Evolutionary conservation across 352 stramenopile genomes (phyloP), one percentile per base, ranked within the genome.

Genomic region (Thalassiosira delicatula): DNA sequence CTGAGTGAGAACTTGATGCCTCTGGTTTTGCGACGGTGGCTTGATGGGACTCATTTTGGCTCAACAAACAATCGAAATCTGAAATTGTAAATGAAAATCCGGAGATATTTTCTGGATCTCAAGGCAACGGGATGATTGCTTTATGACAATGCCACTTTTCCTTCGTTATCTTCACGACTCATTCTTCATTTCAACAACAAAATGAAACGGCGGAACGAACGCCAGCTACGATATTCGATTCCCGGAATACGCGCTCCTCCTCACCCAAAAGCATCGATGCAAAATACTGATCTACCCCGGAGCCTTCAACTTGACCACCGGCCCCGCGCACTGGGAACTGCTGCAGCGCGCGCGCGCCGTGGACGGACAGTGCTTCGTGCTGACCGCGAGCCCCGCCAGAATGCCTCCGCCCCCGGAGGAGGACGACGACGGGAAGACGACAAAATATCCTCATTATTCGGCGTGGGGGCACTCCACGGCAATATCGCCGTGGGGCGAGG

Each of bases 261-360:
- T 98, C 88, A 88, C 95, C 33, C 94, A 98, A 87, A 94, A 91
- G 79, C 95, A 90, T 90, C 95, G 89, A 61, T 95, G 91, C 69
- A 87, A 87, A 53, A 79, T 97, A 17, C 51, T 98, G 0, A 88
- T 97, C n/a, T 98, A 94, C 68, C 96, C 96, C 0, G 95, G 95
- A 42, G 95, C 96, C 7, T 98, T 98, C 90, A 98, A 98, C 83
- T 91, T 96, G 65, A 97, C 95, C 19, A 98, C 96, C 0, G 97
- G 98, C 0, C 98, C 98, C 2, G 95, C 96, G 0, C 98, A 99
- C 88, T 99, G 97, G 97, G 97, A 99, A 76, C 91, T 99, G 21
- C 91, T 99, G 40, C 96, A 98, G 90, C 92, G 97, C 40, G 97
- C 93, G 12, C 93, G 98, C 29, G 98, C 98, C 1, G 92, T 98